Conservation (phyloP, 805 yeast genomes). For the Candida succiphila region DNA sequence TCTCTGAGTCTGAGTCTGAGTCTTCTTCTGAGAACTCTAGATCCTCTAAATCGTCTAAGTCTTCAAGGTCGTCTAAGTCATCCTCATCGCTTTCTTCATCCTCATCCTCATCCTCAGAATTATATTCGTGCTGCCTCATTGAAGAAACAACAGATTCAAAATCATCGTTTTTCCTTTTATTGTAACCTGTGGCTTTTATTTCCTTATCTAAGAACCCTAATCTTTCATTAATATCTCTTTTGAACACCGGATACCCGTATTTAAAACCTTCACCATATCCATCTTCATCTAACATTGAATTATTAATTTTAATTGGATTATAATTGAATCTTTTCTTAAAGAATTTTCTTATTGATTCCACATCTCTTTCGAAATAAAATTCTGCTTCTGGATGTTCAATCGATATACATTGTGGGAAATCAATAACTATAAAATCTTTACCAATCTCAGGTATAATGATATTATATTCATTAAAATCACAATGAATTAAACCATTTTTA, state of each 20-base stretch:
- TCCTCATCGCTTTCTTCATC: slow-evolving; percentile 22
- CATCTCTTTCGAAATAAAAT: slow-evolving; percentile 83
- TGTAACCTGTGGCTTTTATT: slow-evolving; percentile 86
- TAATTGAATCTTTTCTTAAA: slow-evolving; percentile 73
- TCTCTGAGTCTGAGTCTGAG: slow-evolving; percentile 25
- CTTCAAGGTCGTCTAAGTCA: slow-evolving; percentile 30
- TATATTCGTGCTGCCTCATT: slow-evolving; percentile 41
- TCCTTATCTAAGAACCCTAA: slow-evolving; percentile 65
- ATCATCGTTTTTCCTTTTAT: slow-evolving; percentile 37
- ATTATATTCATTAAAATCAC: slow-evolving; percentile 96
- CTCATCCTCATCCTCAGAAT: slow-evolving; percentile 25
- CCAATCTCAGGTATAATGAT: slow-evolving; percentile 70
- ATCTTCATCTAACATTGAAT: slow-evolving; percentile 64
- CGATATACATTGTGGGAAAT: slow-evolving; percentile 97
- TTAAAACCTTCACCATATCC: slow-evolving; percentile 79
- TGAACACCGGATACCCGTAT: slow-evolving; percentile 70
- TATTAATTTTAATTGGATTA: slow-evolving; percentile 55
- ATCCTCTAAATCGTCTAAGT: slow-evolving; percentile 23
- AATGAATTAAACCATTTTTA: slow-evolving; percentile 85
- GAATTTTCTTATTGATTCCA: slow-evolving; percentile 78
- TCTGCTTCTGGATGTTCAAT: slow-evolving; percentile 87
- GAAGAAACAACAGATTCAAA: slow-evolving; percentile 67
- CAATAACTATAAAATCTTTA: slow-evolving; percentile 88
- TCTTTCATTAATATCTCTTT: slow-evolving; percentile 58
- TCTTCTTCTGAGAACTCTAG: slow-evolving; percentile 26